Conservation (phyloP, 2,329 filamentous ascomycete genomes). For the Trichoderma citrinoviride region DNA sequence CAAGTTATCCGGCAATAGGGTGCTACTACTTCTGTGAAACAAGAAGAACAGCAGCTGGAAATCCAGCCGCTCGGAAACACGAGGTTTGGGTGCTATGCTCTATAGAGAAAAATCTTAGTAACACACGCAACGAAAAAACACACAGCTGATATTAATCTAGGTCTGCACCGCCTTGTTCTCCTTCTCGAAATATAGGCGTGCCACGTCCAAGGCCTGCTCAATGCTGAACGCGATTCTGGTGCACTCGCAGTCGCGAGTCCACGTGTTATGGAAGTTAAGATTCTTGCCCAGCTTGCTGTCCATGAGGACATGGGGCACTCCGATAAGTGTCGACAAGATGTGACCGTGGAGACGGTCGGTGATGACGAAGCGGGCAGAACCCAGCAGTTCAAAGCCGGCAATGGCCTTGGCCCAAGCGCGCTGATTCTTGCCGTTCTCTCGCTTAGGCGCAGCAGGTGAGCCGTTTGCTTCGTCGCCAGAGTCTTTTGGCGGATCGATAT, state of each 20-base stretch:
- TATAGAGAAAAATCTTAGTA: neutral
- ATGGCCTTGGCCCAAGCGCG: conserved; percentile 16
- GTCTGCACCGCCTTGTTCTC: neutral
- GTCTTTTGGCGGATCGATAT: conserved; percentile 11
- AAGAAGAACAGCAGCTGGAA: neutral
- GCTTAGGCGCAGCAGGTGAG: neutral
- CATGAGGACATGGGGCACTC: conserved; percentile 14
- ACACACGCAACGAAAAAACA: no score
- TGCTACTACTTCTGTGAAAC: neutral
- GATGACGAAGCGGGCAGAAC: conserved; percentile 9
- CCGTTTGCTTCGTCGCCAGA: neutral
- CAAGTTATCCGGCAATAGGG: neutral
- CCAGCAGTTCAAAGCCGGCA: conserved; percentile 12
- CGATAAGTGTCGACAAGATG: conserved; percentile 9
- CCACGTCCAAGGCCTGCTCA: neutral
- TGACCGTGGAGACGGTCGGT: conserved; percentile 15
- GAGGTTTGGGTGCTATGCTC: neutral
- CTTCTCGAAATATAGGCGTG: conserved; percentile 13
- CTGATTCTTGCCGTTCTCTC: conserved; percentile 15
- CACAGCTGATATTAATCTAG: neutral
- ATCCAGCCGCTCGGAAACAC: neutral
- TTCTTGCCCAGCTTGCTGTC: conserved; percentile 18
- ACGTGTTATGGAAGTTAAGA: conserved; percentile 14
- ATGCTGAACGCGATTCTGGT: conserved; percentile 4
- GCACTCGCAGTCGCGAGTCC: conserved; percentile 15